Evolutionary conservation across 2,329 filamentous ascomycete genomes (phyloP).

Genomic region (Talaromyces sp.): DNA sequence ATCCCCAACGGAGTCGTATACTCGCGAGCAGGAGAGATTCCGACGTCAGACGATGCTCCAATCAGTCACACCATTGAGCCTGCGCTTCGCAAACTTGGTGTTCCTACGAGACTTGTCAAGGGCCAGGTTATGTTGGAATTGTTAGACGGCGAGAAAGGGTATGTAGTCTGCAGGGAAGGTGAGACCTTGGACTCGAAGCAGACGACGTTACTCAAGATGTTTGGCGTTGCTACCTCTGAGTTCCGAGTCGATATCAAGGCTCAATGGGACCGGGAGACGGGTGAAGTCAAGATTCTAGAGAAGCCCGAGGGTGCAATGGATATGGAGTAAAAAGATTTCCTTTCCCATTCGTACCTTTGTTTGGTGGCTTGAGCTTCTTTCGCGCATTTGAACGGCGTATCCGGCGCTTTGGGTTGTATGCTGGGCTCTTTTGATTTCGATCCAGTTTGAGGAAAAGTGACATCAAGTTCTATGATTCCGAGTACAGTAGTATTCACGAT

Average conservation of each 20-base stretch:
- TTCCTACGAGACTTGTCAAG: constrained; percentile 83
- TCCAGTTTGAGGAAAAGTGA: constrained; percentile 1
- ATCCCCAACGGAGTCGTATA: constrained; percentile 81
- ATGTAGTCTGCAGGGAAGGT: constrained; percentile 77
- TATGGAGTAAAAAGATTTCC: constrained; percentile 30
- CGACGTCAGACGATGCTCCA: constrained; percentile 75
- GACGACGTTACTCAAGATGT: constrained; percentile 89
- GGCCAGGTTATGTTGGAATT: constrained; percentile 75
- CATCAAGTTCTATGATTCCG: neutral
- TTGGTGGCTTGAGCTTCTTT: constrained; percentile 16
- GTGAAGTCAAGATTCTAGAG: constrained; percentile 38
- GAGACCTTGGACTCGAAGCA: constrained; percentile 83
- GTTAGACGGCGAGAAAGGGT: constrained; percentile 47
- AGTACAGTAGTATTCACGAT: neutral
- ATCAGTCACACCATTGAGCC: constrained; percentile 86
- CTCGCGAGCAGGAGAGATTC: constrained; percentile 70
- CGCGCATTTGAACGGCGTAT: constrained; percentile 28
- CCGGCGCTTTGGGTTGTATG: constrained; percentile 10
- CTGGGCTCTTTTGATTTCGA: neutral
- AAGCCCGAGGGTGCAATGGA: constrained; percentile 38
- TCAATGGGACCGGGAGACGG: constrained; percentile 44
- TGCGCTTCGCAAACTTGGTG: constrained; percentile 78
- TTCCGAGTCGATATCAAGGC: constrained; percentile 79
- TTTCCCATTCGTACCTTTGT: constrained; percentile 19
- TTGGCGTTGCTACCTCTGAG: constrained; percentile 83